These are phyloP conservation scores for Ophiognomonia clavigignenti-juglandacearum DNA, from an alignment of 2,329 filamentous ascomycete genomes.

Conservation along the genomic window DNA sequence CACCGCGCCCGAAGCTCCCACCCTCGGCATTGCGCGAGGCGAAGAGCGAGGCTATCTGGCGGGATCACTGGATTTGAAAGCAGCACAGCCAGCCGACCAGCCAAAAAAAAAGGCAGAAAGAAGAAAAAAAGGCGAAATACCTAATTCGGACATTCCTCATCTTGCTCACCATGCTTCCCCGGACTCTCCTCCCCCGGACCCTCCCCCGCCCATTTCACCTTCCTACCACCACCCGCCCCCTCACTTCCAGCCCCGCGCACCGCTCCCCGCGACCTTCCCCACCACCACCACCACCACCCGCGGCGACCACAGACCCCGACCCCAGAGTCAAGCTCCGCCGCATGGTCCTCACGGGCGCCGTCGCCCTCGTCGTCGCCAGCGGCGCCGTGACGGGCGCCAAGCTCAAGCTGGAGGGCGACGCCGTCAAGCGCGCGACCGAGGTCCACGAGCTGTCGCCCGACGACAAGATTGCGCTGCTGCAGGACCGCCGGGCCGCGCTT, in stretches of 20 bases:
- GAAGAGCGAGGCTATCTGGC: constrained; percentile 18
- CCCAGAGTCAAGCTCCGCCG: constrained; percentile 17
- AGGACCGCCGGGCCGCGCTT: constrained; percentile 22
- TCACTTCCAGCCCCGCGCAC: too few species aligned
- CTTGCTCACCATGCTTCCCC: too few species aligned
- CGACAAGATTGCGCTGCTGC: constrained; percentile 26
- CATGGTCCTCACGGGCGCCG: constrained; percentile 21
- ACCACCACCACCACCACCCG: neutral
- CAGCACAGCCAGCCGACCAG: neutral
- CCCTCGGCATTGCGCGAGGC: constrained; percentile 7
- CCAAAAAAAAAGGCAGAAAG: neutral
- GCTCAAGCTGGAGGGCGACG: constrained; percentile 25
- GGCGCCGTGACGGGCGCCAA: constrained; percentile 29
- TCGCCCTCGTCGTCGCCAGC: constrained; percentile 25
- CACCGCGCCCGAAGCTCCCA: neutral
- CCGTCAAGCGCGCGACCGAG: constrained; percentile 18
- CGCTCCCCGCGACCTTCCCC: too few species aligned
- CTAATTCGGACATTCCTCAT: too few species aligned
- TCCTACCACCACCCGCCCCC: neutral
- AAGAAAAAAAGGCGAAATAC: too few species aligned
- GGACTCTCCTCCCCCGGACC: neutral
- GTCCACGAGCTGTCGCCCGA: constrained; percentile 21
- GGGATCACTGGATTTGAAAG: constrained; percentile 20
- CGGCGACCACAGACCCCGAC: neutral
- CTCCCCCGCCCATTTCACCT: neutral